Evolutionary conservation across 129 eudicot genomes (phyloP).

Genomic region (Artemisia tridentata): DNA sequence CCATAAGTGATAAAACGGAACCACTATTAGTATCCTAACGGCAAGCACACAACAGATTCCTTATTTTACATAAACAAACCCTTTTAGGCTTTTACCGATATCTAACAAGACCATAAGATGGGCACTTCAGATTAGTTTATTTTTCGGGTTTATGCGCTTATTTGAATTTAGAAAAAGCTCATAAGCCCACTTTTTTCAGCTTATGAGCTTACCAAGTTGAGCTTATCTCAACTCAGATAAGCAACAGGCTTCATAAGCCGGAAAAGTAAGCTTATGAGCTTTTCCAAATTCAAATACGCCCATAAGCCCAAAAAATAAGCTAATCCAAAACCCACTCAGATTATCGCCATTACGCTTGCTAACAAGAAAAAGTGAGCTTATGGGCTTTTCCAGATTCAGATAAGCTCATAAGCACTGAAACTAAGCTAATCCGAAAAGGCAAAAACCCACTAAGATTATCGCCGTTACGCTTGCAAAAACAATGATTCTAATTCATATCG

Average conservation of each 20-base stretch:
- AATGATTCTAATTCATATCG: no score
- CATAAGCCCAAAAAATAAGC: not conserved
- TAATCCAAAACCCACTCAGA: not conserved
- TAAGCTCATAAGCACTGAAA: no score
- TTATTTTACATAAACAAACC: not conserved
- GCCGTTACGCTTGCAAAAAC: no score
- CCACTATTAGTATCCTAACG: not conserved
- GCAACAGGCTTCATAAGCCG: not conserved
- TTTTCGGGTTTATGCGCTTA: not conserved
- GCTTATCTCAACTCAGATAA: not conserved
- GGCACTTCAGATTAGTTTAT: not conserved
- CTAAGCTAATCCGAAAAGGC: no score
- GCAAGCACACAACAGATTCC: not conserved
- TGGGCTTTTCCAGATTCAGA: no score
- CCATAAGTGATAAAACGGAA: no score
- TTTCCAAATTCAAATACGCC: not conserved
- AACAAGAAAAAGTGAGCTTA: no score
- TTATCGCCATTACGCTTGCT: no score
- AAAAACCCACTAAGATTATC: no score
- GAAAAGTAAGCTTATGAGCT: not conserved
- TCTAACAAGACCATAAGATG: no score
- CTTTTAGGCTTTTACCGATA: not conserved
- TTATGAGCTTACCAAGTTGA: no score
- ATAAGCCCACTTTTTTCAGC: not conserved
- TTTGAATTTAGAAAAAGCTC: not conserved